Evolutionary conservation across 2,329 filamentous ascomycete species (phyloP), one percentile per base, ranked within the genome.

Genomic region (Penicillium paneum): DNA sequence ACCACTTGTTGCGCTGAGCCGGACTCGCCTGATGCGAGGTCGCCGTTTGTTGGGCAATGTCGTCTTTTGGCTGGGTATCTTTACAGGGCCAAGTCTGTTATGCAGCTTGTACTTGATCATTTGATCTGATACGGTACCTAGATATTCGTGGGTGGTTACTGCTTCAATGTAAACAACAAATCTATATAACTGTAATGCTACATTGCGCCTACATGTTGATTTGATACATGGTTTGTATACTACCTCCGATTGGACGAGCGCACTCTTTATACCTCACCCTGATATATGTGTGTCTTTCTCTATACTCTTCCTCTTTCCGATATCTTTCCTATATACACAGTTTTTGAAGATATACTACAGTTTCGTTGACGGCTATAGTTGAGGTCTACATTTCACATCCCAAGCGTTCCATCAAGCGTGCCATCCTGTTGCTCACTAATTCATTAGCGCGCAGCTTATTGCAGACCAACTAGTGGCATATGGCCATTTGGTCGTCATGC

Each of bases 1-100:
- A 41, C 89, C 89, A 32, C 73, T 92, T 13, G 86, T 89, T 3
- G 78, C 78, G 31, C 67, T 92, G 42, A 88, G 85, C 63, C 79
- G 86, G 58, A 89, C 85, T 1, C 83, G 79, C 59, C 83, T 85
- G 11, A 52, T 75, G 75, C 91, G 67, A 83, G 81, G 60, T 82
- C 82, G 24, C 78, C 79, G 62, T 78, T 82, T 62, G 81, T 64
- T 91, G 19, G 89, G 88, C 0, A 92, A 93, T 66, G 69, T 89
- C 8, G 78, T 90, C 3, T 92, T 92, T 64, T 93, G 89, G 89
- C 66, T 89, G 38, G 88, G 89, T 0, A 81, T 92, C n/a, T 89
- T 90, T 55, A 87, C 87, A 2, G 88, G 87, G 0, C 89, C 89
- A 1, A 90, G 87, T 71, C 69, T 90, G 32, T 67, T 82, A 40